These are phyloP conservation scores for Entamoeba invadens DNA, from an alignment of 208 protist species.

Conservation along the genomic window DNA sequence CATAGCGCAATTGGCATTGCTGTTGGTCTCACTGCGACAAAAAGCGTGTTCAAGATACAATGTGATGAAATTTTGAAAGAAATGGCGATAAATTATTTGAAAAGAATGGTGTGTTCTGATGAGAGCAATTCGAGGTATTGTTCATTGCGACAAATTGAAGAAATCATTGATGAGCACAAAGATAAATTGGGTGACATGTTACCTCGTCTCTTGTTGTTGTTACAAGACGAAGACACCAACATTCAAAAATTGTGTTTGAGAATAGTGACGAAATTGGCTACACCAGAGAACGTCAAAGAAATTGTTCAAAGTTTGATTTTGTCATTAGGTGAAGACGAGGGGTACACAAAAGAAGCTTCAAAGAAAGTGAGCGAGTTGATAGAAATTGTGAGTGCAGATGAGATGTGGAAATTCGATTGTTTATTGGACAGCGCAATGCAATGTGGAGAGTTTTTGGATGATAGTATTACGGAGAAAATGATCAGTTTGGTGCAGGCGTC, in stretches of 20 bases:
- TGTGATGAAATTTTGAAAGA: not conserved
- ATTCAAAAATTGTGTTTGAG: not conserved
- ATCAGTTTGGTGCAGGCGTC: not conserved
- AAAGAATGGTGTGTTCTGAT: not conserved
- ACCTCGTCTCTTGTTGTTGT: not conserved
- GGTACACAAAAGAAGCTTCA: not conserved
- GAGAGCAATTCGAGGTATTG: not conserved
- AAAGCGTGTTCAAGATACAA: not conserved
- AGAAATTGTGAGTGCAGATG: not conserved
- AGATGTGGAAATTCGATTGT: not conserved
- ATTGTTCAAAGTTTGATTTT: not conserved
- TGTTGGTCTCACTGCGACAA: not conserved
- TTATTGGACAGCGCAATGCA: not conserved
- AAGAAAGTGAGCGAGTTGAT: not conserved
- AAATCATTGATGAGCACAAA: not conserved
- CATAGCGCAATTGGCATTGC: not conserved
- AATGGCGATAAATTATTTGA: not conserved
- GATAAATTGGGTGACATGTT: not conserved
- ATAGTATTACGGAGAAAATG: not conserved
- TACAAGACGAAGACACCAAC: not conserved
- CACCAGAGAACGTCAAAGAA: not conserved
- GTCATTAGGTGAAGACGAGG: not conserved
- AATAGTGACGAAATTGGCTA: not conserved
- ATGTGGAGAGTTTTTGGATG: not conserved
- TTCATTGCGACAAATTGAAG: not conserved